These are phyloP conservation scores for Echium plantagineum DNA, from an alignment of 257 asterid species.

Conservation along the genomic window DNA sequence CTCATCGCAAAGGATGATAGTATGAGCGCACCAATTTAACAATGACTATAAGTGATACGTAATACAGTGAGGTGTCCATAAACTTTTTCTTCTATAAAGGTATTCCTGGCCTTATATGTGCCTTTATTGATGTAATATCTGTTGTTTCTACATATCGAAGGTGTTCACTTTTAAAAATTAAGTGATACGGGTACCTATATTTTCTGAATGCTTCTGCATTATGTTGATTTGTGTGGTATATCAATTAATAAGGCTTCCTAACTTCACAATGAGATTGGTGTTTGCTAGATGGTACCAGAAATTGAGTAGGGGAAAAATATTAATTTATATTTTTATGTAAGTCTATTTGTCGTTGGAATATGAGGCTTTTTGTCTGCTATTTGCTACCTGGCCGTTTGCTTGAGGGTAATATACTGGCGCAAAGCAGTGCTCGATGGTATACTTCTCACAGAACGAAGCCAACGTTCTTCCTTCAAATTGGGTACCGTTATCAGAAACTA, in stretches of 20 bases:
- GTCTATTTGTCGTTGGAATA: background rate
- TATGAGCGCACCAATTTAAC: no score
- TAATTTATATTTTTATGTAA: constrained; percentile 13
- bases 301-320: constrained; percentile 95
- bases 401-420: no score
- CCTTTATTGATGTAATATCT: background rate
- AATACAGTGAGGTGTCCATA: no score
- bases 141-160: background rate
- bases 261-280: constrained; percentile 18
- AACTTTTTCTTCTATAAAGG: no score
- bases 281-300: constrained; percentile 88
- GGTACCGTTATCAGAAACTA: no score
- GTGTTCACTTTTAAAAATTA: no score
- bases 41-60: no score
- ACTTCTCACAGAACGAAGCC: no score
- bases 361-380: no score
- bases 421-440: no score
- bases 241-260: constrained; percentile 10
- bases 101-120: background rate
- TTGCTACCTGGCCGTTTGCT: no score
- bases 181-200: background rate
- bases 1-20: background rate
- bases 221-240: background rate
- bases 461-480: no score
- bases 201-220: background rate